Evolutionary conservation across 805 yeast species (phyloP).

Genomic region (Lipomyces orientalis): DNA sequence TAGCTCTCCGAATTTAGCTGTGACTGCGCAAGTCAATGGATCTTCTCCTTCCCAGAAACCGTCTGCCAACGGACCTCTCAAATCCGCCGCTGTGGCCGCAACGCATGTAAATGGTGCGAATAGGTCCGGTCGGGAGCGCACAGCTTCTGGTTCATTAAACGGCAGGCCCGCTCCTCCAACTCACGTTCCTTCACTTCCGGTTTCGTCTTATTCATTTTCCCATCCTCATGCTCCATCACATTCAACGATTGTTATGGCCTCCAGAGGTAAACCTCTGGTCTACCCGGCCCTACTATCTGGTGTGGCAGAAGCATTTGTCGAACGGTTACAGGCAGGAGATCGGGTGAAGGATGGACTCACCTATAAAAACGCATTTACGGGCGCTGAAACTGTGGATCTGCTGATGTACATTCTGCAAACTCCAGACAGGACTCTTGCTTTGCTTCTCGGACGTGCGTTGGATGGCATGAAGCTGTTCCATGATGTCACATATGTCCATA

Average conservation of each 20-base stretch:
- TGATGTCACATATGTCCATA: conserved; percentile 93
- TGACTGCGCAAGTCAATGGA: neutral
- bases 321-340: conserved; percentile 70
- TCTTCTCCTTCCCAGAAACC: neutral
- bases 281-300: conserved; percentile 89
- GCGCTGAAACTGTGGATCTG: conserved; percentile 91
- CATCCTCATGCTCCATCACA: conserved; percentile 34
- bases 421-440: conserved; percentile 87
- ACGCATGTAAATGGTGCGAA: conserved; percentile 15
- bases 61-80: neutral
- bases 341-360: conserved; percentile 88
- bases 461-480: conserved; percentile 95
- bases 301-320: conserved; percentile 80
- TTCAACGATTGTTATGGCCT: conserved; percentile 54
- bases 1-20: neutral
- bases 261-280: conserved; percentile 66
- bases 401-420: conserved; percentile 85
- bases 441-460: conserved; percentile 84
- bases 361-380: conserved; percentile 92
- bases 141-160: conserved; percentile 4
- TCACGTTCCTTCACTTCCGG: conserved; percentile 33
- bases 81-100: neutral
- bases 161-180: conserved; percentile 13
- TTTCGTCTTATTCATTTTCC: conserved; percentile 35
- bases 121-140: conserved; percentile 9